Evolutionary conservation across 768 basidiomycete genomes (phyloP).

Genomic region (Auricularia sp.): DNA sequence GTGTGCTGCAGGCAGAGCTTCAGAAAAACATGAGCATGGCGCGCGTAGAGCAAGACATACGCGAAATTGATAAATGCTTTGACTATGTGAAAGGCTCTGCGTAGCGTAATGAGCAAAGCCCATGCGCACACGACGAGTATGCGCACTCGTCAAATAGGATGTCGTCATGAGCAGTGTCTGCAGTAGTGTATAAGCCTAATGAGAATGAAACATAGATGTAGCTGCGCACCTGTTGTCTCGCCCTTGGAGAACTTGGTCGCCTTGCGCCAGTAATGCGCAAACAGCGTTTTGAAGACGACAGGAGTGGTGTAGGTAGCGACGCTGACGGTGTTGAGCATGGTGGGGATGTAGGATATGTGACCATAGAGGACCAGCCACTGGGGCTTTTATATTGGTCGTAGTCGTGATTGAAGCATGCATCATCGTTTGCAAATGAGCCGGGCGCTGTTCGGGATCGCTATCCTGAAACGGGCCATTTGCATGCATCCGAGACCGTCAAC

Average conservation of each 20-base stretch:
- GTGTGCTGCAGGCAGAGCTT: conserved; percentile 23
- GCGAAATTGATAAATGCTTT: conserved; percentile 58
- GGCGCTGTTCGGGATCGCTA: too few relatives aligned
- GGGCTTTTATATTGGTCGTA: too few relatives aligned
- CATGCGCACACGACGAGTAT: neutral
- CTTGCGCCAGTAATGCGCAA: conserved; percentile 6
- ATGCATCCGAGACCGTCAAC: too few relatives aligned
- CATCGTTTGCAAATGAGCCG: too few relatives aligned
- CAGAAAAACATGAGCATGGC: neutral
- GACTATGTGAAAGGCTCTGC: conserved; percentile 59
- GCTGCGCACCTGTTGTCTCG: neutral
- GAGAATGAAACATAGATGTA: neutral
- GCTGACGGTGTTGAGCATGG: neutral
- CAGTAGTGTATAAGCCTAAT: neutral
- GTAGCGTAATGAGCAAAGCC: neutral
- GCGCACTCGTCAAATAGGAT: conserved; percentile 61
- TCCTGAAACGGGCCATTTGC: too few relatives aligned
- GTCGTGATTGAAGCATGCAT: too few relatives aligned
- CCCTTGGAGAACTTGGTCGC: neutral
- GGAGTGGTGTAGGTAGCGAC: neutral
- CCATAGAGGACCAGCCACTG: too few relatives aligned
- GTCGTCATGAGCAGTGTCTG: conserved; percentile 43
- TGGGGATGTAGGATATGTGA: neutral
- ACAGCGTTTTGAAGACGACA: conserved; percentile 5
- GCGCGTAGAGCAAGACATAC: neutral